Base-by-base conservation (phyloP, 371 early-diverging fungal species). In the Zopfochytrium polystomum region DNA sequence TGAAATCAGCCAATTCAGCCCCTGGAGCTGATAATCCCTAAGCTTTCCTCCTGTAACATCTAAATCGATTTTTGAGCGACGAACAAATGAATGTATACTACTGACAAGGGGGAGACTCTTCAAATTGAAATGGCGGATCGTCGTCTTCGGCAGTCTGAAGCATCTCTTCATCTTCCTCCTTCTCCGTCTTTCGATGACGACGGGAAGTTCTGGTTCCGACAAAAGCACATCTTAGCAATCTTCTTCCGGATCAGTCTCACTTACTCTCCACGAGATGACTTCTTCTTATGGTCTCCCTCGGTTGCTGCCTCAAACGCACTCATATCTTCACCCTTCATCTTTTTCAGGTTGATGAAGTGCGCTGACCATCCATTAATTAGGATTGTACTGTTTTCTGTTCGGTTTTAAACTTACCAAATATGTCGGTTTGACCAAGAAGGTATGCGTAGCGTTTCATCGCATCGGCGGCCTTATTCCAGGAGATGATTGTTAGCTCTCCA, bases 1-100 rank as follows among this genome's bases (percentile, higher is more conserved):
- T 0, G 91, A 94, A 23, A 99, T 87, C 82, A 99, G 89, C 99
- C 99, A 99, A 75, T 98, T 99, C 26, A 99, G 80, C 22, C 99
- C 99, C 63, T 95, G 90, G n/a, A 99, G 64, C 74, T 99, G 99
- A 70, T 99, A 95, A 68, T 94, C 95, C 49, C 96, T 83, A 73
- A 99, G 80, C 15, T 72, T 88, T 18, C 97, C 97, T 45, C 90
- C 90, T 33, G 84, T 83, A 60, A 96, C 87, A 65, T 91, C 90
- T 88, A 73, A 22, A 38, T 11, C n/a, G 29, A 1, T 13, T 20
- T 23, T 22, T 9, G 32, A 31, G 7, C 33, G 31, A 43, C 31
- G 3, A 31, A 23, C 50, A 22, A 15, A 50, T 45, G 3, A 51
- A 25, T 9, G 33, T 20, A 27, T 35, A 11, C 35, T 25, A 58